A percentile compares a stretch with the other conserved stretches of the same genome.
Evolutionary conservation across 208 protist species (phyloP).

Genomic region (Acanthamoeba lenticulata): DNA sequence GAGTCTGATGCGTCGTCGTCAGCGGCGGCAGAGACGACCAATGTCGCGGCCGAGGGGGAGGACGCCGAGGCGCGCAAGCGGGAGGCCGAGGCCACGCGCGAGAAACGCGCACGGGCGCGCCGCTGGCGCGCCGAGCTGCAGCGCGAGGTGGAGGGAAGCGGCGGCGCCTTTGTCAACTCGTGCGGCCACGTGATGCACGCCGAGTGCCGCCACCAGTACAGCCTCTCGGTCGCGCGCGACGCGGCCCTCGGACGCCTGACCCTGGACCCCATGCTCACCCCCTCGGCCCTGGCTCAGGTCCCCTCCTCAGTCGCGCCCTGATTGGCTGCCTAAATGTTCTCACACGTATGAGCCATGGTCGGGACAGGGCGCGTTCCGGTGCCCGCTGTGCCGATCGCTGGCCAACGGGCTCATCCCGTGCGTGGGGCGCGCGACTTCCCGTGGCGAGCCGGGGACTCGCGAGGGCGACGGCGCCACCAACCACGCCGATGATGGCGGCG

Average conservation of each 20-base stretch:
- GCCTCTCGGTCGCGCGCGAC: background rate
- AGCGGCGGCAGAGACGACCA: background rate
- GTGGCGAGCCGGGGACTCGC: too few relatives aligned
- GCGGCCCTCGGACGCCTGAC: background rate
- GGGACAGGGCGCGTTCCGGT: background rate
- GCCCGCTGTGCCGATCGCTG: conserved; percentile 32
- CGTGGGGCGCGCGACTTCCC: background rate
- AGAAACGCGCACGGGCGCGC: background rate
- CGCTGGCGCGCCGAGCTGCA: background rate
- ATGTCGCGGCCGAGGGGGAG: too few relatives aligned
- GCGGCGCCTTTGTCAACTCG: background rate
- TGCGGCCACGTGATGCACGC: conserved; percentile 52
- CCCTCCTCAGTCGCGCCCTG: background rate
- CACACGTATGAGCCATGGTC: background rate
- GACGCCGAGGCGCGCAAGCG: background rate
- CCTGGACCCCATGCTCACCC: conserved; percentile 15
- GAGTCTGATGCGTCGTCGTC: background rate
- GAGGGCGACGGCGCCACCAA: background rate
- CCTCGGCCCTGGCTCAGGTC: background rate
- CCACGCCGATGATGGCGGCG: background rate
- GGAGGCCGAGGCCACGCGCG: background rate
- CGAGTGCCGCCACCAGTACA: conserved; percentile 41
- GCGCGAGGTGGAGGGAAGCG: background rate
- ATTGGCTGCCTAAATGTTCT: background rate
- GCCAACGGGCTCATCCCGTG: background rate